These are phyloP conservation scores for Leersia perrieri DNA, from an alignment of 176 grass and related monocot species.

Conservation along the genomic window DNA sequence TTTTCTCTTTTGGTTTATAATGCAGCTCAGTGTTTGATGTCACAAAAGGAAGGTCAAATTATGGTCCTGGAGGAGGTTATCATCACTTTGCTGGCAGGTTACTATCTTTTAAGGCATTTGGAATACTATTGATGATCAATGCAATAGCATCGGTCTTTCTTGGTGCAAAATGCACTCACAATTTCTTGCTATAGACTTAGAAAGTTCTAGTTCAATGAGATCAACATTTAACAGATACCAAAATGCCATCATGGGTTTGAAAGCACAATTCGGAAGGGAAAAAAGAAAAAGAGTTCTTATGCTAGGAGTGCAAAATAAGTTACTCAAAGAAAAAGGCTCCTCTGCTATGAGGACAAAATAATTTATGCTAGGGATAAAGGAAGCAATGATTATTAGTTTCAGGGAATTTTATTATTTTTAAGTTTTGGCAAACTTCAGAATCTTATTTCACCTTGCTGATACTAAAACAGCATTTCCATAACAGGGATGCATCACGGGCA, in stretches of 20 bases:
- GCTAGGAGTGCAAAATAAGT: neutral
- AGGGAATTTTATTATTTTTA: no score
- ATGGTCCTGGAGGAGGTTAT: constrained; percentile 93
- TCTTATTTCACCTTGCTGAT: constrained; percentile 23
- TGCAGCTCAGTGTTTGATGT: constrained; percentile 91
- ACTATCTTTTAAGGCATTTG: constrained; percentile 10
- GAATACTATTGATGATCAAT: neutral
- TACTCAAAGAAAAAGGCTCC: neutral
- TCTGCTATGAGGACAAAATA: neutral
- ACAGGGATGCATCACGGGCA: constrained; percentile 89
- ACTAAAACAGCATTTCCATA: constrained; percentile 18
- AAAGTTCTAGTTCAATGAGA: neutral
- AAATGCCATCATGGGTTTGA: neutral
- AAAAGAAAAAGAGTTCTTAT: neutral
- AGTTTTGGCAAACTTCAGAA: neutral
- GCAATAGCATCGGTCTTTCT: neutral
- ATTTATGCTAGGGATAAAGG: neutral
- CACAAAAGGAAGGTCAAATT: constrained; percentile 87
- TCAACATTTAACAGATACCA: neutral
- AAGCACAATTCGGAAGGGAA: neutral
- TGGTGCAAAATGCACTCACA: neutral
- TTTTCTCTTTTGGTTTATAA: neutral
- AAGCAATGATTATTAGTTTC: neutral
- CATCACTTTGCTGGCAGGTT: constrained; percentile 93
- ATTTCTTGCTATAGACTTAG: neutral